Evolutionary conservation across 139 green algal species (phyloP), one percentile per base, ranked within the genome.

Genomic region (Trebouxia sp.): DNA sequence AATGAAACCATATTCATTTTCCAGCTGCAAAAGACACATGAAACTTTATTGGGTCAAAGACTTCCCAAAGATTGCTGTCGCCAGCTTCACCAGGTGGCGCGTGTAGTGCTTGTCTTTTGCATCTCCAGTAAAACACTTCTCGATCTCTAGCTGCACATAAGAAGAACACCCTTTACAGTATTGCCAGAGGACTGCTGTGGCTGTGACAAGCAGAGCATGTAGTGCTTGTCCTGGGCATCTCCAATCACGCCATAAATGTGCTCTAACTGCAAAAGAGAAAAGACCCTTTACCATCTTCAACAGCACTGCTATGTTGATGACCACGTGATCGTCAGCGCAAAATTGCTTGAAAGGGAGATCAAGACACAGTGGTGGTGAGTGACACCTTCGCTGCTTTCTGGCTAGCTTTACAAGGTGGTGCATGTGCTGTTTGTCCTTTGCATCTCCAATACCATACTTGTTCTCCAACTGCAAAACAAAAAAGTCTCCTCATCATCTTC

Each of bases 1-100:
- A 58, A 85, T 86, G 43, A 89, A 91, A 12, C 90, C 89, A 45
- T 87, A 90, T 81, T 93, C 90, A 66, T 93, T 93, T 45, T 93
- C 90, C 14, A 93, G 66, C 87, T 93, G 85, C 79, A 67, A 1
- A 0, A 32, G 6, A 6, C 1, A 45, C 12, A 26, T 32, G 32
- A 35, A 50, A 17, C 30, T 47, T 50, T 17, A 51, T 7, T 76
- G 58, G 26, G 58, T n/a, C 26, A 14, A 38, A 65, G 26, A 32
- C 2, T 65, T 5, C 26, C n/a, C 51, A 65, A 65, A 2, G 51
- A 65, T n/a, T n/a, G n/a, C n/a, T n/a, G n/a, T n/a, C n/a, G 83
- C 80, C 6, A 70, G 39, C 20, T 6, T 35, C 0, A 58, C 53
- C 28, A 92, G 72, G 50, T 90, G 78, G 8, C 78, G 47, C 55